Evolutionary conservation across 352 stramenopile species (phyloP).

Genomic region (Globisporangium okanoganense): DNA sequence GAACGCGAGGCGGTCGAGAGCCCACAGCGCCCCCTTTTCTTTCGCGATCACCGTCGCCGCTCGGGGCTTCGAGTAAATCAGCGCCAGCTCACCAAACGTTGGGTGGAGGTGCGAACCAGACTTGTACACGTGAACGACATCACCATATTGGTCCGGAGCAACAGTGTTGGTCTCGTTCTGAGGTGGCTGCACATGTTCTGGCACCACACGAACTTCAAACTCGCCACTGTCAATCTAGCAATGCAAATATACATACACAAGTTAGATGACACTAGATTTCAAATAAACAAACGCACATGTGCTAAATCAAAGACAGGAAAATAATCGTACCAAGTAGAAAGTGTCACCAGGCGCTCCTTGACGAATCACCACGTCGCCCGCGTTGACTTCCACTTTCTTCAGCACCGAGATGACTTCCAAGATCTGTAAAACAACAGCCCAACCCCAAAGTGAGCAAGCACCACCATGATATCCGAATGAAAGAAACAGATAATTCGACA

Average conservation of each 20-base stretch:
- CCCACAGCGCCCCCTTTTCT: constrained; percentile 75
- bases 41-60: constrained; percentile 69
- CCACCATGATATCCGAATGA: neutral
- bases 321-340: constrained; percentile 87
- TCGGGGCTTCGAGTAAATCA: constrained; percentile 85
- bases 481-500: neutral
- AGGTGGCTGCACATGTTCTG: constrained; percentile 24
- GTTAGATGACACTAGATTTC: neutral
- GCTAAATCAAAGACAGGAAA: neutral
- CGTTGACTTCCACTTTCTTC: constrained; percentile 74
- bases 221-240: constrained; percentile 65
- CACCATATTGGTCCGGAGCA: constrained; percentile 40
- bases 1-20: constrained; percentile 92
- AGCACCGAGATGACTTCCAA: constrained; percentile 86
- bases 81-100: constrained; percentile 83
- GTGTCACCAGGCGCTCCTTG: constrained; percentile 91
- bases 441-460: neutral
- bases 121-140: constrained; percentile 78
- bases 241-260: neutral
- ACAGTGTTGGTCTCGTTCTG: constrained; percentile 6
- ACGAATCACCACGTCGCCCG: constrained; percentile 88
- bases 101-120: constrained; percentile 51
- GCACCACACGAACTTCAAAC: constrained; percentile 71
- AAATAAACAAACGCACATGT: neutral
- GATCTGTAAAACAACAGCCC: constrained; percentile 29